Evolutionary conservation across 495 filamentous ascomycete species (phyloP).

Genomic region (Cercophora sp.): DNA sequence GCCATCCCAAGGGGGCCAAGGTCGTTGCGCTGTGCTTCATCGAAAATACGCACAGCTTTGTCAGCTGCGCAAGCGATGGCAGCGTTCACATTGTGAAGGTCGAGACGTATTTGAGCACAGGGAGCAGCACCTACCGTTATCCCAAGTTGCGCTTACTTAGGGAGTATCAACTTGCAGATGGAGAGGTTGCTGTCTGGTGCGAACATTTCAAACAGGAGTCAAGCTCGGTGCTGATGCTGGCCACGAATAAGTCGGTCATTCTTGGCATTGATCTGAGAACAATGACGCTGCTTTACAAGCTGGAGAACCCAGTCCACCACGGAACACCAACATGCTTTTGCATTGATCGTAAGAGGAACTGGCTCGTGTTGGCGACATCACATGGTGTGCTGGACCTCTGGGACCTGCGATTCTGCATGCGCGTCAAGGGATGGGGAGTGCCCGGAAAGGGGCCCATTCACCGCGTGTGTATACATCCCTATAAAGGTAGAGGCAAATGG

Average conservation of each 20-base stretch:
- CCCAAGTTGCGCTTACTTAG: constrained; percentile 71
- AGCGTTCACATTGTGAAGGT: constrained; percentile 86
- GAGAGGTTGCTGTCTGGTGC: constrained; percentile 82
- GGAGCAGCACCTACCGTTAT: constrained; percentile 63
- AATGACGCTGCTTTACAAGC: constrained; percentile 74
- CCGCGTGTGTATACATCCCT: constrained; percentile 70
- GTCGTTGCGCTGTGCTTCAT: constrained; percentile 84
- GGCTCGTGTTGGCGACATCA: constrained; percentile 87
- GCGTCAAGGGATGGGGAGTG: constrained; percentile 85
- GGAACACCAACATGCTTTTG: constrained; percentile 92
- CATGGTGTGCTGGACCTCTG: constrained; percentile 92
- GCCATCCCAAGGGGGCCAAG: constrained; percentile 61
- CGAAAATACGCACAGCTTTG: constrained; percentile 89
- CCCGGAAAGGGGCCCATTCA: constrained; percentile 79
- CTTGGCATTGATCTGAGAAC: constrained; percentile 82
- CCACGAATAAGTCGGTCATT: constrained; percentile 79
- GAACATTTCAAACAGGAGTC: constrained; percentile 85
- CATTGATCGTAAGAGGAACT: constrained; percentile 75
- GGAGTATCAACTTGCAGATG: constrained; percentile 70
- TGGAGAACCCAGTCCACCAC: constrained; percentile 90
- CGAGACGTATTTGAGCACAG: constrained; percentile 62
- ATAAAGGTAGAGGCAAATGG: constrained; percentile 70
- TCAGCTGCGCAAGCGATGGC: constrained; percentile 86
- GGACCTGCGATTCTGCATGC: constrained; percentile 90
- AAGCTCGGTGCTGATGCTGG: constrained; percentile 75